phyloP scores from a whole-genome alignment of 257 asterid species.

The Verbascum thapsus region DNA sequence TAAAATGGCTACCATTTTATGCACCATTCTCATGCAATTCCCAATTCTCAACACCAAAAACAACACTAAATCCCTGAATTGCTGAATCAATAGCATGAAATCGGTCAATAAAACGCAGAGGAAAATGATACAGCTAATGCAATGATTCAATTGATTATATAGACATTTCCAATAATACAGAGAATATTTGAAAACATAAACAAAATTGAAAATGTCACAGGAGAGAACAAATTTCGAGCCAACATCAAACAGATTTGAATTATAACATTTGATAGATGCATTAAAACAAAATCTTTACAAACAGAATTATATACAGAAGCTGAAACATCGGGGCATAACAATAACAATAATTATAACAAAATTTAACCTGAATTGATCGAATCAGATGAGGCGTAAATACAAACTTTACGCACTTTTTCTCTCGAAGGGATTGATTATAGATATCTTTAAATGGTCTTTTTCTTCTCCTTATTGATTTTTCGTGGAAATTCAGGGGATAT shows the following conservation, averaged over 20 bases:
- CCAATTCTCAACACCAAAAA: constrained; percentile 33
- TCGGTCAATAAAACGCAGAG: constrained; percentile 23
- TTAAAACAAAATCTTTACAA: constrained; percentile 11
- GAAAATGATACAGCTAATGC: background rate
- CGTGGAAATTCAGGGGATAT: too few species aligned
- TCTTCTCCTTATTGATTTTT: too few species aligned
- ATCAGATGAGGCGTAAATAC: background rate
- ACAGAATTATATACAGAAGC: background rate
- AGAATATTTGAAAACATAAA: background rate
- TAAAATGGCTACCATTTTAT: constrained; percentile 17
- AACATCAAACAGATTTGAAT: background rate
- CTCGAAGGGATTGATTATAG: too few species aligned
- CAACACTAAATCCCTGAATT: constrained; percentile 22
- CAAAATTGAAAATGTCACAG: background rate
- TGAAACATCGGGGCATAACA: constrained; percentile 1
- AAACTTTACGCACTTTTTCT: background rate
- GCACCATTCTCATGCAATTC: constrained; percentile 32
- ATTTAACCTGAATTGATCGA: constrained; percentile 17
- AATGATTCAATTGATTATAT: background rate
- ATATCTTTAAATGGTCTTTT: too few species aligned
- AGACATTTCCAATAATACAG: background rate
- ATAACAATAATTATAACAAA: background rate
- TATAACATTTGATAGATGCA: background rate
- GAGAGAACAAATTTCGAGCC: background rate
- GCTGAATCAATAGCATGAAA: constrained; percentile 17